Evolutionary conservation across 139 green algal species (phyloP).

Genomic region (Pycnococcus provasolii): DNA sequence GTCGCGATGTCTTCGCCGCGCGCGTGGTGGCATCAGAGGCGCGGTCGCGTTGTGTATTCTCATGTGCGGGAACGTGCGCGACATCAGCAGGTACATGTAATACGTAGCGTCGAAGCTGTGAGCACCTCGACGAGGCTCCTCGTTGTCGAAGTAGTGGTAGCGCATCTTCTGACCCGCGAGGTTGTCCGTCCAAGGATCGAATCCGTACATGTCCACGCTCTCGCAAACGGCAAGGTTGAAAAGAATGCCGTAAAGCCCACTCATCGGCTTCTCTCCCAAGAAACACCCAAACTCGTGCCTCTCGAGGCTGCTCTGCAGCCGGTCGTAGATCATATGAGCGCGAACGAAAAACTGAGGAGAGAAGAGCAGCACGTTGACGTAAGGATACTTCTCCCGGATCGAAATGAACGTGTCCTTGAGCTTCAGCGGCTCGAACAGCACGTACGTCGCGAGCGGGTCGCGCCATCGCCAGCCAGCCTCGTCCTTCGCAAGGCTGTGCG

Average conservation of each 20-base stretch:
- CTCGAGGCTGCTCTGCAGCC: conserved; percentile 20
- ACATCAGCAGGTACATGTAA: conserved; percentile 25
- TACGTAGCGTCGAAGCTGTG: conserved; percentile 30
- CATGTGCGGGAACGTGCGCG: neutral
- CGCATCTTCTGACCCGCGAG: conserved; percentile 4
- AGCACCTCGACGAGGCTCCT: conserved; percentile 22
- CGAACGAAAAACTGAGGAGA: conserved; percentile 22
- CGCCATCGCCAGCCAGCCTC: conserved; percentile 22
- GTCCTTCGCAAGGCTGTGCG: conserved; percentile 7
- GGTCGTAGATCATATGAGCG: conserved; percentile 27
- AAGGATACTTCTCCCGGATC: conserved; percentile 15
- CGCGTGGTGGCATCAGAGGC: too few species aligned
- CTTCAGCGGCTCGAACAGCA: conserved; percentile 31
- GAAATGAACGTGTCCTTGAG: conserved; percentile 17
- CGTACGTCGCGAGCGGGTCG: conserved; percentile 18
- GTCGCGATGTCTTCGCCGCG: neutral
- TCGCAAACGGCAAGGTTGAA: conserved; percentile 8
- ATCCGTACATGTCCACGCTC: conserved; percentile 25
- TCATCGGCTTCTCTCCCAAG: conserved; percentile 25
- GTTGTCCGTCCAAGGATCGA: conserved; percentile 23
- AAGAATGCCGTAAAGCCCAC: conserved; percentile 19
- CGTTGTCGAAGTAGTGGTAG: conserved; percentile 32
- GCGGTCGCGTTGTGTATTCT: neutral
- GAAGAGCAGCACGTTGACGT: conserved; percentile 21
- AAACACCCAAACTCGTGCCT: conserved; percentile 21